Evolutionary conservation across 192 early-diverging fungal species (phyloP).

Genomic region (Lunasporangiospora selenospora): DNA sequence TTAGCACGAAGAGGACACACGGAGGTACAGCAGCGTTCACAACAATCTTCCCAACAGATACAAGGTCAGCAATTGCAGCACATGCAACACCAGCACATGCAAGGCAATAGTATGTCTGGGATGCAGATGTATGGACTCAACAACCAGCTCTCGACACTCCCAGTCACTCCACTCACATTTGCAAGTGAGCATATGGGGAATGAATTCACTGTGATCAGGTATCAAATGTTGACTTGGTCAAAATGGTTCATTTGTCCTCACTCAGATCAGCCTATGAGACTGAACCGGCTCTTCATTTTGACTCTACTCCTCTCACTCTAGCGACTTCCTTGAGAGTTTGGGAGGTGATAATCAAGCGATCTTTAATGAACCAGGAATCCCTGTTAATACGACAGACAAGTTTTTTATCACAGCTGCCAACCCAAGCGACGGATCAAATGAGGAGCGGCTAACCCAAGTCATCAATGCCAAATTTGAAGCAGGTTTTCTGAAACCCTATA

Average conservation of each 20-base stretch:
- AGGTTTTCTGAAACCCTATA: conserved; percentile 94
- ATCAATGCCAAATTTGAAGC: conserved; percentile 97
- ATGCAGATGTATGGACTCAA: conserved; percentile 26
- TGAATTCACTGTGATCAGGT: conserved; percentile 80
- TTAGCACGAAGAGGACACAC: conserved; percentile 6
- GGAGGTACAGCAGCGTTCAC: conserved; percentile 5
- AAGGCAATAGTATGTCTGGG: neutral
- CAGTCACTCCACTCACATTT: conserved; percentile 69
- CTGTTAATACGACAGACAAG: conserved; percentile 73
- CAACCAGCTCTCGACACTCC: conserved; percentile 25
- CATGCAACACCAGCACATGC: no score
- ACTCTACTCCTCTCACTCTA: no score
- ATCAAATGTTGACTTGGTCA: neutral
- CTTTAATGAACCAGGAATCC: conserved; percentile 29
- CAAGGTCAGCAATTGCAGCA: conserved; percentile 17
- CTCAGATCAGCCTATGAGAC: neutral
- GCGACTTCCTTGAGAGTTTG: conserved; percentile 65
- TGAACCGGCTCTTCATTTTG: conserved; percentile 47
- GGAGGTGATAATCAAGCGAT: conserved; percentile 33
- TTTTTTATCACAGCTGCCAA: conserved; percentile 94
- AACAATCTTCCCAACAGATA: conserved; percentile 20
- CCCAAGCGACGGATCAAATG: conserved; percentile 83
- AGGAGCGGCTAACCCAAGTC: conserved; percentile 89
- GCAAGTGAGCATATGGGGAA: conserved; percentile 80
- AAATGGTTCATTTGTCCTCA: neutral